Conservation (phyloP, 371 early-diverging fungal genomes). For the Apophysomyces ossiformis region DNA sequence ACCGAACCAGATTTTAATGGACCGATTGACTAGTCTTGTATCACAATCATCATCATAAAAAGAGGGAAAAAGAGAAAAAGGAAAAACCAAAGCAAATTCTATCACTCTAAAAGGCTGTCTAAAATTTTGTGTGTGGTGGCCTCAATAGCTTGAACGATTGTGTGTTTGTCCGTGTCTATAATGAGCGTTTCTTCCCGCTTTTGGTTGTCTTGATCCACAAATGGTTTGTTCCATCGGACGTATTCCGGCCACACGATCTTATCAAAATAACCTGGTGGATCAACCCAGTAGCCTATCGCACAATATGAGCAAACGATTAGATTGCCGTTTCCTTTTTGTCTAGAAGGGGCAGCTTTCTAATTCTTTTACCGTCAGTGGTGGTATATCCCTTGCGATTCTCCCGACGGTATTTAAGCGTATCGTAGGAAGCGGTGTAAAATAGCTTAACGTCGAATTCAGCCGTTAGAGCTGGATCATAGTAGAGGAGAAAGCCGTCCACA, state of each 20-base stretch:
- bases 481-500: conserved; percentile 88
- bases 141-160: background rate
- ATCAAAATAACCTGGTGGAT: conserved; percentile 89
- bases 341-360: background rate
- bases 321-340: background rate
- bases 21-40: conserved; percentile 33
- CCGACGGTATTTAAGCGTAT: conserved; percentile 68
- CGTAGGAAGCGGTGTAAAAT: conserved; percentile 64
- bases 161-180: background rate
- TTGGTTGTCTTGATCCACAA: conserved; percentile 9
- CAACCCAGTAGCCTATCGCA: conserved; percentile 69
- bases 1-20: conserved; percentile 33
- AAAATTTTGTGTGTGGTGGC: background rate
- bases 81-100: background rate
- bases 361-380: conserved; percentile 71
- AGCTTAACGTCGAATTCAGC: conserved; percentile 59
- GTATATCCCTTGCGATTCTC: conserved; percentile 72
- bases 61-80: background rate
- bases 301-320: background rate
- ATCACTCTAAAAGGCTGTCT: background rate
- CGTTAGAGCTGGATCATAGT: conserved; percentile 44
- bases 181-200: background rate
- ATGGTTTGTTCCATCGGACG: conserved; percentile 52
- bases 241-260: conserved; percentile 85
- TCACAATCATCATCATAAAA: conserved; percentile 15